Conservation (phyloP, 1,284 basidiomycete species). For the Athelia sp. region DNA sequence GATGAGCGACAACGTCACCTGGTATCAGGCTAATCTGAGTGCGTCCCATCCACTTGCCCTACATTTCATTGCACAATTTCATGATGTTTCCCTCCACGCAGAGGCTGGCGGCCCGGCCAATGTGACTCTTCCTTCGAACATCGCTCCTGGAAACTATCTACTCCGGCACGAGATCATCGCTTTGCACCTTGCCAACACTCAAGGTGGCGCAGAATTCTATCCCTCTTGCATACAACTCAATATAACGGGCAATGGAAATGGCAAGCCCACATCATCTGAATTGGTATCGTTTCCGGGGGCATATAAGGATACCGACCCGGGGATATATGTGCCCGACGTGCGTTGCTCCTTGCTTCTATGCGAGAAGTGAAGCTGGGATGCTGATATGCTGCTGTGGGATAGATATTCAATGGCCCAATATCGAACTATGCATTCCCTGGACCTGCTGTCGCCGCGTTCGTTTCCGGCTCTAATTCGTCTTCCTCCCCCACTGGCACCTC, state of each 20-base stretch:
- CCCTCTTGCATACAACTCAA: constrained; percentile 61
- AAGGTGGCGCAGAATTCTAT: constrained; percentile 68
- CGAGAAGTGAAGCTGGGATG: neutral
- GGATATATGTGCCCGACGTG: constrained; percentile 48
- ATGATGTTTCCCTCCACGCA: constrained; percentile 16
- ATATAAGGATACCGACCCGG: constrained; percentile 56
- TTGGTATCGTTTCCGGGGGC: constrained; percentile 60
- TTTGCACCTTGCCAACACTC: constrained; percentile 48
- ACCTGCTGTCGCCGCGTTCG: constrained; percentile 25
- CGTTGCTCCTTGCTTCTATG: constrained; percentile 7
- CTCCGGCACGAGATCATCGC: constrained; percentile 71
- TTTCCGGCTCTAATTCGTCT: too few species aligned
- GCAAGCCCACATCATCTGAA: constrained; percentile 33
- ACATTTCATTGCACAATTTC: neutral
- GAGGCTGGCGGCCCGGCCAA: constrained; percentile 32
- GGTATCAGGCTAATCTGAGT: constrained; percentile 1
- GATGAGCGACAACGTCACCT: neutral
- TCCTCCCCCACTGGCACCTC: too few species aligned
- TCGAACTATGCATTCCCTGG: constrained; percentile 35
- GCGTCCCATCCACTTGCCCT: neutral
- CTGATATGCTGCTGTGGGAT: constrained; percentile 3
- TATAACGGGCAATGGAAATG: constrained; percentile 47
- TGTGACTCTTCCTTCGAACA: constrained; percentile 47
- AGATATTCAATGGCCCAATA: constrained; percentile 30
- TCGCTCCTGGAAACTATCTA: constrained; percentile 62